These are phyloP conservation scores for Epichloe uncinata DNA, from an alignment of 2,329 filamentous ascomycete genomes.

Conservation along the genomic window DNA sequence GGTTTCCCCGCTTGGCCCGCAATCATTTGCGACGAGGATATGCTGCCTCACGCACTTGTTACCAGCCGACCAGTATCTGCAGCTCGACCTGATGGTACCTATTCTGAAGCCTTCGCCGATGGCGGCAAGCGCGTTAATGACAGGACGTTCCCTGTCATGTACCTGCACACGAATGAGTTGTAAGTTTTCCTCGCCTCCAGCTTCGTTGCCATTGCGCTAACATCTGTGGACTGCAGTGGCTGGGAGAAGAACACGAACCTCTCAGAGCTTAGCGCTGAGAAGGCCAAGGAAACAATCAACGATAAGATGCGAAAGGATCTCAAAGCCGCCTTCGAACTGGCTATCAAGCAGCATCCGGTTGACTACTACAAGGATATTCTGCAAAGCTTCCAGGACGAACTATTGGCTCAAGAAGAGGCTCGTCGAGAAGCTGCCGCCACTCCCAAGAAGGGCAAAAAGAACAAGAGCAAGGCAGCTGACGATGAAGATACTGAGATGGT, in stretches of 20 bases:
- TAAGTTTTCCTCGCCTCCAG: slow-evolving; percentile 35
- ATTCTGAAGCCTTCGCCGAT: slow-evolving; percentile 75
- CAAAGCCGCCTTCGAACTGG: slow-evolving; percentile 65
- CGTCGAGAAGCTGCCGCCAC: slow-evolving; percentile 27
- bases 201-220: neutral
- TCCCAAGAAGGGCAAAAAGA: slow-evolving; percentile 31
- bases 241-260: slow-evolving; percentile 85
- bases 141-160: slow-evolving; percentile 90
- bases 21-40: slow-evolving; percentile 86
- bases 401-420: slow-evolving; percentile 41
- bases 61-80: slow-evolving; percentile 74
- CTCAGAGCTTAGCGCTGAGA: slow-evolving; percentile 59
- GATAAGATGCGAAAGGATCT: slow-evolving; percentile 74
- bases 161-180: slow-evolving; percentile 92
- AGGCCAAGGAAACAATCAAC: slow-evolving; percentile 53
- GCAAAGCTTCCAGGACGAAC: slow-evolving; percentile 52
- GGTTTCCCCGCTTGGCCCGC: slow-evolving; percentile 91
- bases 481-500: slow-evolving; percentile 49
- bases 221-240: slow-evolving; percentile 40
- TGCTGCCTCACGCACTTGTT: slow-evolving; percentile 71
- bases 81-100: slow-evolving; percentile 67
- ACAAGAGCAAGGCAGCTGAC: slow-evolving; percentile 37
- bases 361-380: slow-evolving; percentile 76
- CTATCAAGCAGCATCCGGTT: slow-evolving; percentile 63
- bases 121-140: slow-evolving; percentile 77